Evolutionary conservation across 345 rosid species (phyloP), one percentile per base, ranked within the genome.

Genomic region (Dimocarpus longan): DNA sequence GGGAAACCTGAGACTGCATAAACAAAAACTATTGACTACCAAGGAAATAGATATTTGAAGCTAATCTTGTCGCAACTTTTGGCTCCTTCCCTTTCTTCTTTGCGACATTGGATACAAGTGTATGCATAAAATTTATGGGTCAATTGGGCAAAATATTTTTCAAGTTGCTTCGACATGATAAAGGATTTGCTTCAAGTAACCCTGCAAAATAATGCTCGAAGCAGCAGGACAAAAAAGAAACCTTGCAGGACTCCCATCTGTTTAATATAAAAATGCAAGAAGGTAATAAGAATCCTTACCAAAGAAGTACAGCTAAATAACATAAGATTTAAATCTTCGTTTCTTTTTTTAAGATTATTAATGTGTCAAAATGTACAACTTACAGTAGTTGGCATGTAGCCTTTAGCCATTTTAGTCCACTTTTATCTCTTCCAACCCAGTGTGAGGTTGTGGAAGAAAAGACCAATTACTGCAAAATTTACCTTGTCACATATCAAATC

Each of bases 401-500:
- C 59, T 52, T 52, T 21, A 59, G 64, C 64, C 28, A 60, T 54
- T 54, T 54, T 59, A n/a, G 11, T 8, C 28, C 65, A 60, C 13
- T 22, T 60, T 21, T 22, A 60, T 16, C 59, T 54, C 59, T n/a
- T 60, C 13, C 5, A 22, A 21, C 65, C 13, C 12, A 3, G 43
- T 12, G 5, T 0, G 52, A 40, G 21, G 50, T 42, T 21, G 22
- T 50, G 26, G 48, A 73, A 9, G 63, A 79, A 56, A 24, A 64
- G 78, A 40, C 28, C 68, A 50, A 42, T 44, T 59, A 10, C 5
- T 56, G 10, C 24, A 48, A 32, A 74, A 22, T 65, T 62, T 82
- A 85, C 82, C 88, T 80, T 39, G 48, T 42, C 52, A 57, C 15
- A n/a, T 43, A 19, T 26, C 50, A 62, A 37, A 71, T 85, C 87